Conservation (phyloP, 495 filamentous ascomycete species). For the Aspergillus carlsbadensis region DNA sequence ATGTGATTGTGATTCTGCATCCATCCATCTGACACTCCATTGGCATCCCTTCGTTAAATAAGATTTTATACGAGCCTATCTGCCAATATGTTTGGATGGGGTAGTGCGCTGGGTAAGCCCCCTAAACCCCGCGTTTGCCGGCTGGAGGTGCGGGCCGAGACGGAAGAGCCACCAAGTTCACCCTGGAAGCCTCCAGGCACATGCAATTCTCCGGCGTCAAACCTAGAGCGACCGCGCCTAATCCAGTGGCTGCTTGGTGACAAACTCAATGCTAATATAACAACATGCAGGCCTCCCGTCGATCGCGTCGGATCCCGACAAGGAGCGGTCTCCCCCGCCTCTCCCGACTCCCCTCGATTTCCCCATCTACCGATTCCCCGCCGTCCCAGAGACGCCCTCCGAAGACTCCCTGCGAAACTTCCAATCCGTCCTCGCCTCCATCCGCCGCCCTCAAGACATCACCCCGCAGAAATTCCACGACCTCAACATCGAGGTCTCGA, state of each 20-base stretch:
- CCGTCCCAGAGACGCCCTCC: conserved; percentile 21
- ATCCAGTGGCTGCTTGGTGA: neutral
- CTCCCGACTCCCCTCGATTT: conserved; percentile 50
- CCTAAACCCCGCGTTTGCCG: neutral
- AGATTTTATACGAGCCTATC: conserved; percentile 12
- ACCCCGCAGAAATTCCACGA: conserved; percentile 45
- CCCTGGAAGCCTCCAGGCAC: neutral
- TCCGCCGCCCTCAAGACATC: conserved; percentile 55
- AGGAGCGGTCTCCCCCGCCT: conserved; percentile 45
- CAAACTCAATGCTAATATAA: neutral
- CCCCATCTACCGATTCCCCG: conserved; percentile 40
- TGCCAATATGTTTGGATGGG: conserved; percentile 41
- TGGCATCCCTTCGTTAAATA: conserved; percentile 1
- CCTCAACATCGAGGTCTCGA: conserved; percentile 51
- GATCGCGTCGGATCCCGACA: conserved; percentile 38
- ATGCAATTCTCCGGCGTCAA: neutral
- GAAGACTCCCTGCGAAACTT: conserved; percentile 37
- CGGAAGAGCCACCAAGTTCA: neutral
- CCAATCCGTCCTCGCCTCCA: conserved; percentile 40
- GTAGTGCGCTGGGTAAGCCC: conserved; percentile 34
- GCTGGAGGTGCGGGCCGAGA: no score
- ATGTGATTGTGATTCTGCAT: neutral
- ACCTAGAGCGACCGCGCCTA: neutral
- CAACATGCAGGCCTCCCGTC: conserved; percentile 31
- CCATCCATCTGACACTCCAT: neutral